Conservation (phyloP, 352 stramenopile species). For the Phytophthora tubulina region DNA sequence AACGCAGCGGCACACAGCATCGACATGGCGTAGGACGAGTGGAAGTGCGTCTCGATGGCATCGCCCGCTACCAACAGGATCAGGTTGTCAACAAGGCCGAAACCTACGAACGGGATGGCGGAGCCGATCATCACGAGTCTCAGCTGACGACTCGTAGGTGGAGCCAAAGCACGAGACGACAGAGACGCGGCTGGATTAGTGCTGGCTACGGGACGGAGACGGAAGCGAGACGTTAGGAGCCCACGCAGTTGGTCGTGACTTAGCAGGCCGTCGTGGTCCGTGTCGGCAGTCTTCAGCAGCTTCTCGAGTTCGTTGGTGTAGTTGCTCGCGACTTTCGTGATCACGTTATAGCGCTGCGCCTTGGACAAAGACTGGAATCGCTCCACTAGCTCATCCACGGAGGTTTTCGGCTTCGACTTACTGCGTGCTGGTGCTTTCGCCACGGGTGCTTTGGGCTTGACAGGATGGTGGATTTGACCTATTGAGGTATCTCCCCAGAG, state of each 20-base stretch:
- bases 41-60: slow-evolving; percentile 95
- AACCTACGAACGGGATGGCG: slow-evolving; percentile 85
- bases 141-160: slow-evolving; percentile 71
- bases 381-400: slow-evolving; percentile 56
- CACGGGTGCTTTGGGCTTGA: slow-evolving; percentile 23
- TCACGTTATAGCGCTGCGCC: slow-evolving; percentile 60
- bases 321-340: slow-evolving; percentile 60
- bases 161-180: slow-evolving; percentile 37
- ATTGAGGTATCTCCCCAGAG: slow-evolving; percentile 28
- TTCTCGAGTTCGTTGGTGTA: slow-evolving; percentile 74
- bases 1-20: slow-evolving; percentile 96
- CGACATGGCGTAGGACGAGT: slow-evolving; percentile 94
- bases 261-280: slow-evolving; percentile 71
- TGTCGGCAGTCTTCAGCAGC: slow-evolving; percentile 75
- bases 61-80: slow-evolving; percentile 93
- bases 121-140: slow-evolving; percentile 82
- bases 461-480: slow-evolving; percentile 22
- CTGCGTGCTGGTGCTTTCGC: slow-evolving; percentile 22
- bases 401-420: slow-evolving; percentile 40
- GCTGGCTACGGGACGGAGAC: slow-evolving; percentile 57
- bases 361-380: slow-evolving; percentile 72
- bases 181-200: slow-evolving; percentile 48
- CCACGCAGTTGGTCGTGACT: slow-evolving; percentile 74
- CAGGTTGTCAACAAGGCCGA: slow-evolving; percentile 89
- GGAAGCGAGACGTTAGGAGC: slow-evolving; percentile 75